Percentiles rank a stretch among this genome's conserved stretches.
phyloP scores from a whole-genome alignment of 2,329 filamentous ascomycete species.

The Diaporthe humulicola region DNA sequence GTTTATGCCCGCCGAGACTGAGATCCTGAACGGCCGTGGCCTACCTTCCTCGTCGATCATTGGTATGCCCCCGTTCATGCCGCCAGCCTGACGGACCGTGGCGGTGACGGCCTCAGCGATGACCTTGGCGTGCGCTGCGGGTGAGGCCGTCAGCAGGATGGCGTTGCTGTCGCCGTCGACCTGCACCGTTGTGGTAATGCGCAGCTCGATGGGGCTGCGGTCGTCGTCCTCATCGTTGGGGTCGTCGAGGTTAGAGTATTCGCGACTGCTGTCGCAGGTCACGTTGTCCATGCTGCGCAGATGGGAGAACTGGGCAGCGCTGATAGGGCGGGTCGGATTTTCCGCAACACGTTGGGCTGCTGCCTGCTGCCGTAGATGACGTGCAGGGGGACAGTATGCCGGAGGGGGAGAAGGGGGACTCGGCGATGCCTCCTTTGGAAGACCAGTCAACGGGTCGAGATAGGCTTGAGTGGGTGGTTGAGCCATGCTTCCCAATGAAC shows the following conservation, averaged over 20 bases:
- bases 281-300: not conserved
- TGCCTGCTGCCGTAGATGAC: conserved; percentile 1
- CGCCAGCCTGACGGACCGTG: conserved; percentile 58
- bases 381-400: conserved; percentile 35
- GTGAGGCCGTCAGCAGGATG: conserved; percentile 56
- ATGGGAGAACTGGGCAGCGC: not conserved
- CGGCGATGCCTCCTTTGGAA: conserved; percentile 13
- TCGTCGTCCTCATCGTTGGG: conserved; percentile 43
- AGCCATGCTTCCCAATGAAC: not conserved
- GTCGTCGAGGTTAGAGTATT: conserved; percentile 40
- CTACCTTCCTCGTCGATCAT: conserved; percentile 61
- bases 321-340: not conserved
- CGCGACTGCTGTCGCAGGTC: not conserved
- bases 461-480: not conserved
- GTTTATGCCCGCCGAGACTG: conserved; percentile 60
- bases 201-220: conserved; percentile 58
- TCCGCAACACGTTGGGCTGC: not conserved
- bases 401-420: conserved; percentile 38
- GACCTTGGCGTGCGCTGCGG: conserved; percentile 55
- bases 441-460: conserved; percentile 24
- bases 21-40: conserved; percentile 56
- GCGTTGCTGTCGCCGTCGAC: conserved; percentile 64
- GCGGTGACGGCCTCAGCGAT: conserved; percentile 60
- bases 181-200: conserved; percentile 61
- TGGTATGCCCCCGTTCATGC: conserved; percentile 53